Base-by-base conservation (phyloP, 176 grass and related monocot species). In the Oryza coarctata region DNA sequence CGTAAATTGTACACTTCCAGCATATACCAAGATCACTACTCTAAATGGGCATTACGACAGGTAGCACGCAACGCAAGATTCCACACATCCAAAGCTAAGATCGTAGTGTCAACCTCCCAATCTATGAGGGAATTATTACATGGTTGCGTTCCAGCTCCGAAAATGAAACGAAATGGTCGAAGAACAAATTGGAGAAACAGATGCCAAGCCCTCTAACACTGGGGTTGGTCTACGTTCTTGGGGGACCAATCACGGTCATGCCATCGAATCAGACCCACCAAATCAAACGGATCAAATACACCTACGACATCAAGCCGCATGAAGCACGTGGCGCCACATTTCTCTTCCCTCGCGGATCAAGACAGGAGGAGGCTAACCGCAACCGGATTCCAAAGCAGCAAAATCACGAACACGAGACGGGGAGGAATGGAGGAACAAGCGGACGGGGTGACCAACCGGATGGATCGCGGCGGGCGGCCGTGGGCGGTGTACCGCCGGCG, bases 401-500 rank as follows among this genome's bases (percentile, higher is more conserved):
- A 50, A 66, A 78, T 43, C 80, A 83, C 31, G 1, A 34, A 25
- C 40, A 33, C 31, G 22, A 10, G 67, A 62, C 18, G 9, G 23
- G 15, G 47, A 3, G 39, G 71, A 71, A 38, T 27, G 78, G 3
- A 18, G 32, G 34, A 57, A 33, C 4, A 36, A 36, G 35, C 2
- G 45, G 7, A n/a, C 1, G 22, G 50, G 7, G 22, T 7, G 50
- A 60, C 87, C 25, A 82, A 85, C 87, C 87, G 74, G 78, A 25
- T 9, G 22, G 81, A 38, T 67, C 33, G 68, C 18, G 39, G 43
- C 18, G 30, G 15, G 74, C 5, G 17, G 39, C 25, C 39, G 31
- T 30, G 2, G 7, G 41, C 32, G 64, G 82, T 71, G 43, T 71
- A 77, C 88, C 88, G 83, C 88, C 83, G 87, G 55, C 82, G 82